Percentiles rank a stretch among this genome's conserved stretches.
Evolutionary conservation across 139 green algal species (phyloP).

Genomic region (Haematococcus lacustris): DNA sequence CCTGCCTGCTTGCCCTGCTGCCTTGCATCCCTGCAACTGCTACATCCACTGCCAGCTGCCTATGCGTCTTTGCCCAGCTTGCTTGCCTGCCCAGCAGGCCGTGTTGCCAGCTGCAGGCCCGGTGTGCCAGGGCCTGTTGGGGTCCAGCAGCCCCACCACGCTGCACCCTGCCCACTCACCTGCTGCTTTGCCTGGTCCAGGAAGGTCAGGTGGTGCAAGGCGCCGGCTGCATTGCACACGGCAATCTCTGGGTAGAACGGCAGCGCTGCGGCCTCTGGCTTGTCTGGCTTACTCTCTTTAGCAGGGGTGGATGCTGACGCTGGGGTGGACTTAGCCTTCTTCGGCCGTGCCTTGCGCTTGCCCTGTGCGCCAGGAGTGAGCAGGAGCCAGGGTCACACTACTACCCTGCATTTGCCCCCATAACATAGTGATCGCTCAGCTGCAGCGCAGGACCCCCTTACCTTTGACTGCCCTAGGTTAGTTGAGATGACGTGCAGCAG

Average conservation of each 20-base stretch:
- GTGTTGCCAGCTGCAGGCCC: background rate
- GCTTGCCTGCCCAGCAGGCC: background rate
- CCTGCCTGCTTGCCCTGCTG: background rate
- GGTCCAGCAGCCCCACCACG: background rate
- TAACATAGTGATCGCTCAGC: too few relatives aligned
- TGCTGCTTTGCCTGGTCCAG: slow-evolving; percentile 42
- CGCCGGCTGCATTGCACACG: slow-evolving; percentile 38
- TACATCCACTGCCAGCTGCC: background rate
- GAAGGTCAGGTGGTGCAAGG: slow-evolving; percentile 50
- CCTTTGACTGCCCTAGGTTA: too few relatives aligned
- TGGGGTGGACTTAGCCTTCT: too few relatives aligned
- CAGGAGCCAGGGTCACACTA: too few relatives aligned
- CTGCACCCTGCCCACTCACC: slow-evolving; percentile 13
- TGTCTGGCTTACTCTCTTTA: too few relatives aligned
- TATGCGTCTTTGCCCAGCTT: background rate
- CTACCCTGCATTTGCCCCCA: too few relatives aligned
- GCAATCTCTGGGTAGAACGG: slow-evolving; percentile 21
- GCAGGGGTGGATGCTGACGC: too few relatives aligned
- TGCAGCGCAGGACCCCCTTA: too few relatives aligned
- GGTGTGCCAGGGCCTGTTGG: background rate
- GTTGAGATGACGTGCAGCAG: too few relatives aligned
- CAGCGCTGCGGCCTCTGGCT: slow-evolving; percentile 1
- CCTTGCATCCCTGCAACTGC: background rate
- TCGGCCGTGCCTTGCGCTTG: too few relatives aligned
- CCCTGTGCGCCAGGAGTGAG: too few relatives aligned